Evolutionary conservation across 805 yeast species (phyloP).

Genomic region (Candida boleticola): DNA sequence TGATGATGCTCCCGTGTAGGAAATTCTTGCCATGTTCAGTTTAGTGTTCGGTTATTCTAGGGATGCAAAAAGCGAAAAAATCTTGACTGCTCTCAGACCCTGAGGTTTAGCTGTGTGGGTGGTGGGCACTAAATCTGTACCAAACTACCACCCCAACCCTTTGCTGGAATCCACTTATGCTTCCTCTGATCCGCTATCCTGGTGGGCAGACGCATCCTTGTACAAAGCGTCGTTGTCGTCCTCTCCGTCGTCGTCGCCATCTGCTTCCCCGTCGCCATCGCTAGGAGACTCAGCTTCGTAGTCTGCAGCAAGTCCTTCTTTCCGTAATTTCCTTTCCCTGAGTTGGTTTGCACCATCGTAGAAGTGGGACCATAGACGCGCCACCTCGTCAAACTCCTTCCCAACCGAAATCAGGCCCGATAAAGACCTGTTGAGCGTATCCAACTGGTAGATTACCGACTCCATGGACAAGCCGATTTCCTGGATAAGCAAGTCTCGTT

Average conservation of each 20-base stretch:
- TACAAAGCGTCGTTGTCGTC: too few relatives aligned
- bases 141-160: too few relatives aligned
- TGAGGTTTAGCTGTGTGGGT: too few relatives aligned
- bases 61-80: too few relatives aligned
- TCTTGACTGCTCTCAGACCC: too few relatives aligned
- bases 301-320: not conserved
- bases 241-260: slow-evolving; percentile 2
- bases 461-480: slow-evolving; percentile 61
- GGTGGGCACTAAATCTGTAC: too few relatives aligned
- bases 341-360: slow-evolving; percentile 49
- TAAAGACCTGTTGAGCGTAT: slow-evolving; percentile 63
- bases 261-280: not conserved
- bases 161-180: too few relatives aligned
- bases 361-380: slow-evolving; percentile 68
- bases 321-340: slow-evolving; percentile 5
- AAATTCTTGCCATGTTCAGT: too few relatives aligned
- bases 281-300: too few relatives aligned
- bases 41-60: too few relatives aligned
- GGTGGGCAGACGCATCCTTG: slow-evolving; percentile 1
- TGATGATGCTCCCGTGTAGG: too few relatives aligned
- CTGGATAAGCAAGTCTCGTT: slow-evolving; percentile 55
- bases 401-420: slow-evolving; percentile 72
- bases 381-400: slow-evolving; percentile 68
- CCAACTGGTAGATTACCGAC: slow-evolving; percentile 60
- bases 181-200: too few relatives aligned